phyloP scores from a whole-genome alignment of 2,329 filamentous ascomycete species.

The Nemania abortiva region DNA sequence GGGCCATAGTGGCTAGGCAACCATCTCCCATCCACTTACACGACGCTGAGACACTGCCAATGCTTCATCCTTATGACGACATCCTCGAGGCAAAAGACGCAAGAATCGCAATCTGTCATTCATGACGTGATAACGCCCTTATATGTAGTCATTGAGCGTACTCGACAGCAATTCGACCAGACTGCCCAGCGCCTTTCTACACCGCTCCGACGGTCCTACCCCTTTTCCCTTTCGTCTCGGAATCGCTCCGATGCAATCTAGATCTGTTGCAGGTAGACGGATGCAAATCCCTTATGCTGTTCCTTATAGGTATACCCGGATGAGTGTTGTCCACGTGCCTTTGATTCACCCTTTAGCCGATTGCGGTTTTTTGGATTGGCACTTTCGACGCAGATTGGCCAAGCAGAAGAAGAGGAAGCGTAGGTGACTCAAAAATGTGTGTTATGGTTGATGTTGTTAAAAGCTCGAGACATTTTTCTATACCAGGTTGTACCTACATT shows the following conservation, averaged over 20 bases:
- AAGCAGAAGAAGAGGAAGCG: not conserved
- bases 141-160: conserved; percentile 35
- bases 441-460: not conserved
- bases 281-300: not conserved
- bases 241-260: conserved; percentile 20
- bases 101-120: conserved; percentile 26
- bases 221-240: conserved; percentile 20
- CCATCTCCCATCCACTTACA: not conserved
- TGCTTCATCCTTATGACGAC: conserved; percentile 30
- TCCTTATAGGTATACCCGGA: not conserved
- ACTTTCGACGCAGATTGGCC: not conserved
- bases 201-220: conserved; percentile 31
- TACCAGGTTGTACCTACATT: conserved; percentile 18
- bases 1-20: not conserved
- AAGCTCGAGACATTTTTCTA: not conserved
- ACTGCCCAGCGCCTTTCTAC: conserved; percentile 11
- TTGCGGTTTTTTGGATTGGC: conserved; percentile 1
- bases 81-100: conserved; percentile 30
- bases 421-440: not conserved
- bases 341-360: not conserved
- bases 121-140: conserved; percentile 39
- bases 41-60: not conserved
- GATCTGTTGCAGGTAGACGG: conserved; percentile 8
- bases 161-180: conserved; percentile 31
- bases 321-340: not conserved